Evolutionary conservation across 139 green algal genomes (phyloP), one percentile per base, ranked within the genome.

Genomic region (Micractinium sp.): DNA sequence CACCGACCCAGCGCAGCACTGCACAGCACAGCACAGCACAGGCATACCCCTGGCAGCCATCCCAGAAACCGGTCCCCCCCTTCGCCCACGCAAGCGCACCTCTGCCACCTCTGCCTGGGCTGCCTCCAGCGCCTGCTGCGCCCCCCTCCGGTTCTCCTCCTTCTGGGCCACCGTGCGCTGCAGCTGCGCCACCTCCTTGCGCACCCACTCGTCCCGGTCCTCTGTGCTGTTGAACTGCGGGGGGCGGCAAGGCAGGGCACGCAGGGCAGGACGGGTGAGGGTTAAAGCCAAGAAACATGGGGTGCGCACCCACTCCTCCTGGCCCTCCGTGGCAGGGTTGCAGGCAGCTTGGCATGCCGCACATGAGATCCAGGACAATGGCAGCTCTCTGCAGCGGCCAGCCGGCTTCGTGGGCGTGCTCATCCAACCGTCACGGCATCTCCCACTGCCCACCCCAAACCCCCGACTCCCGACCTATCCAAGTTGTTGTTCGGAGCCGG

Each of bases 131-230:
- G 69, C 78, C 25, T 82, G 47, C 67, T 91, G 25, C 66, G 81
- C 75, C n/a, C 88, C 90, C 25, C 77, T 85, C 87, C 90, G 66
- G 47, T 79, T 86, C 71, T 88, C 85, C 71, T 82, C 14, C 85
- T 82, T 82, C 41, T 81, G 71, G 41, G 69, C 71, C 85, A 82
- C n/a, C 7, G 85, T 88, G 71, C 31, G 38, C 31, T 71, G 71
- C 78, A 95, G 90, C 66, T 90, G 63, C 13, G 36, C 69, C 56
- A 97, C 92, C 91, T 97, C 93, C 53, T 94, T 93, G 29, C 90
- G 87, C 14, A 98, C 83, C 78, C 86, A 94, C 71, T 88, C 90
- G 88, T 99, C 96, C 0, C 97, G 92, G 89, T 98, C 97, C 38
- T 90, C 78, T 88, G 90, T 89, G 36, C 56, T 95, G 7, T 39